These are phyloP conservation scores for Amoebophrya sp. DNA, from an alignment of 169 alveolate species.

Conservation along the genomic window DNA sequence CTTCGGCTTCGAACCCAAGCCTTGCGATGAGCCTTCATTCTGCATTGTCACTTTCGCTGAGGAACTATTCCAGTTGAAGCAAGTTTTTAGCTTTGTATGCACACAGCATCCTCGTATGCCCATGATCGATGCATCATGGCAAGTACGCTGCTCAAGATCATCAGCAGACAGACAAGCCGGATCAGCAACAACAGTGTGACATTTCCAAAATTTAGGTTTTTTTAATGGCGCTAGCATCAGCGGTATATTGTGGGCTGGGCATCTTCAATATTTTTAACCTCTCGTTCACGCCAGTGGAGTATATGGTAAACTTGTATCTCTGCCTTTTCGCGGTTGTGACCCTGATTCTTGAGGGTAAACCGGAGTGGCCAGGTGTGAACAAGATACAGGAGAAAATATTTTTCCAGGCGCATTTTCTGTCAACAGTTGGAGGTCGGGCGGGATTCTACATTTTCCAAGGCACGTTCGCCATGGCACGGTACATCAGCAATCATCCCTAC, in stretches of 20 bases:
- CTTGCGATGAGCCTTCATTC: too few relatives aligned
- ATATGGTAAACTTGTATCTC: neutral
- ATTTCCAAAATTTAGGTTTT: too few relatives aligned
- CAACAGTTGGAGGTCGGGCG: neutral
- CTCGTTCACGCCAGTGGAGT: neutral
- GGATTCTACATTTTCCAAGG: conserved; percentile 10
- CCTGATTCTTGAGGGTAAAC: neutral
- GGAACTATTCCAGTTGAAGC: too few relatives aligned
- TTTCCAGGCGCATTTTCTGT: conserved; percentile 11
- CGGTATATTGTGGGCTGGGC: neutral
- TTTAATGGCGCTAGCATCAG: neutral
- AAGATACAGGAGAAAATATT: neutral
- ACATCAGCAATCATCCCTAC: too few relatives aligned
- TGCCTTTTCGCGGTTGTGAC: neutral
- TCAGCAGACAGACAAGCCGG: too few relatives aligned
- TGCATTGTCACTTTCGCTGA: too few relatives aligned
- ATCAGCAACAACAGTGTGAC: too few relatives aligned
- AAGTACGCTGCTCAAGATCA: too few relatives aligned
- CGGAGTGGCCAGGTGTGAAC: neutral
- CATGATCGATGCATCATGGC: too few relatives aligned
- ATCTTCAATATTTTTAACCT: neutral
- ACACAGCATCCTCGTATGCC: too few relatives aligned
- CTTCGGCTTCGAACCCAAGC: too few relatives aligned
- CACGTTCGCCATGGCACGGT: neutral
- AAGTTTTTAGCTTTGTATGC: too few relatives aligned